Conservation (phyloP, 2,329 filamentous ascomycete genomes). For the Scedosporium boydii region DNA sequence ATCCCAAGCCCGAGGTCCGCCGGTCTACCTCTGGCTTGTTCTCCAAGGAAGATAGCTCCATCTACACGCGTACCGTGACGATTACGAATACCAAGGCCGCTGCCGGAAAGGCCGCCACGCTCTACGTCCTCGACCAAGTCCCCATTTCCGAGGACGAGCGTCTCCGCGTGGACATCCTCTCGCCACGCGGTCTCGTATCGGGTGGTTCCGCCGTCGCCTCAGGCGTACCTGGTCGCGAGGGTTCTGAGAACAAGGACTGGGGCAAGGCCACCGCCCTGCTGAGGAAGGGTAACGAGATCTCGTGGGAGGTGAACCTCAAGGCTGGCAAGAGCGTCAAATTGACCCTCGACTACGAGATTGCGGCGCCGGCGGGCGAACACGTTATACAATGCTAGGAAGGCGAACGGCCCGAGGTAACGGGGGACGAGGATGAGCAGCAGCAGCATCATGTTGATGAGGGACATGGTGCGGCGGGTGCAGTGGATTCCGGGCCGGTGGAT, state of each 20-base stretch:
- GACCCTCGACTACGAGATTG: slow-evolving; percentile 51
- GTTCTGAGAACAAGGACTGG: slow-evolving; percentile 32
- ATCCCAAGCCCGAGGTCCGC: slow-evolving; percentile 45
- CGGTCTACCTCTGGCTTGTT: slow-evolving; percentile 42
- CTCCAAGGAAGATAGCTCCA: slow-evolving; percentile 39
- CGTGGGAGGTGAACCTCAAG: slow-evolving; percentile 49
- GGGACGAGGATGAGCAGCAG: neutral
- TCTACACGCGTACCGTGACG: slow-evolving; percentile 38
- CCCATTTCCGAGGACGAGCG: slow-evolving; percentile 53
- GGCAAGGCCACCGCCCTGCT: slow-evolving; percentile 43
- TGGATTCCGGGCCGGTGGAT: neutral
- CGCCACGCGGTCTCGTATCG: slow-evolving; percentile 35
- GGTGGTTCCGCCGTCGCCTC: slow-evolving; percentile 27
- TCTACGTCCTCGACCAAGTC: slow-evolving; percentile 50
- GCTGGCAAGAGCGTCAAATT: slow-evolving; percentile 48
- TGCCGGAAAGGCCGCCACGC: slow-evolving; percentile 26
- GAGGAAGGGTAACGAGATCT: slow-evolving; percentile 47
- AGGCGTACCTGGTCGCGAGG: slow-evolving; percentile 21
- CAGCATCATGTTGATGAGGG: neutral
- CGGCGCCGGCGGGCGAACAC: slow-evolving; percentile 40
- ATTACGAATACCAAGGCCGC: slow-evolving; percentile 40
- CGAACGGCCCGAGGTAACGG: neutral
- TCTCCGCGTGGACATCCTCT: slow-evolving; percentile 39
- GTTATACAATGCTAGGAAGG: slow-evolving; percentile 18
- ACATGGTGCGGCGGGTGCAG: slow-evolving; percentile 4